These are phyloP conservation scores for Aaosphaeria pasadenensis DNA, from an alignment of 2,329 filamentous ascomycete genomes.

Conservation along the genomic window DNA sequence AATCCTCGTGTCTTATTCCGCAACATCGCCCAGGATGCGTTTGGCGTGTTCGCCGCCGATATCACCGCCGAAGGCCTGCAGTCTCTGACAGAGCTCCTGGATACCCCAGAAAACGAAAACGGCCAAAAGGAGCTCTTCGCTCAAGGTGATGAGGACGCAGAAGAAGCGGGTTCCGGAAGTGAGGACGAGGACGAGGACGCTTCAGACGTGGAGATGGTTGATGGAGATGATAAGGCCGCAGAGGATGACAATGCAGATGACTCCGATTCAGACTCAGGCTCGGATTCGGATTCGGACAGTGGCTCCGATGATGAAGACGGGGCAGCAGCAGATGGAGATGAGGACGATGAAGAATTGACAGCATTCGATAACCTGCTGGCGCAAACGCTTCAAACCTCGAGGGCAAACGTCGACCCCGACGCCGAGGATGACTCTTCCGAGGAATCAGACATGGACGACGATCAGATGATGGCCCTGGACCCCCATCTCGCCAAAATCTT, in stretches of 20 bases:
- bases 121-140: constrained; percentile 83
- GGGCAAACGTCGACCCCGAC: constrained; percentile 50
- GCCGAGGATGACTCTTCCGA: constrained; percentile 62
- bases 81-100: constrained; percentile 65
- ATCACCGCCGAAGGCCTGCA: constrained; percentile 72
- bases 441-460: constrained; percentile 83
- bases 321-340: constrained; percentile 36
- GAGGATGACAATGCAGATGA: constrained; percentile 5
- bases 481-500: constrained; percentile 82
- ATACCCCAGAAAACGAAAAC: constrained; percentile 73
- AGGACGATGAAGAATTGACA: constrained; percentile 52
- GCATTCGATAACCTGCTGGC: constrained; percentile 74
- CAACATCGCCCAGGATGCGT: constrained; percentile 84
- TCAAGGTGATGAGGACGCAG: constrained; percentile 45
- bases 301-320: constrained; percentile 14
- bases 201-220: constrained; percentile 45
- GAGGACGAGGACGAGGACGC: constrained; percentile 45
- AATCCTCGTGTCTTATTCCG: constrained; percentile 81
- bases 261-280: constrained; percentile 16
- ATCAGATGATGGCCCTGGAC: constrained; percentile 90
- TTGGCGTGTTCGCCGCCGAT: constrained; percentile 73
- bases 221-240: constrained; percentile 30
- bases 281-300: constrained; percentile 8
- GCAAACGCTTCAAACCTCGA: constrained; percentile 66
- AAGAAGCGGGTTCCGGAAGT: constrained; percentile 24